Evolutionary conservation across 108 stramenopile species (phyloP), one percentile per base, ranked within the genome.

Genomic region (Cylindrotheca fusiformis): DNA sequence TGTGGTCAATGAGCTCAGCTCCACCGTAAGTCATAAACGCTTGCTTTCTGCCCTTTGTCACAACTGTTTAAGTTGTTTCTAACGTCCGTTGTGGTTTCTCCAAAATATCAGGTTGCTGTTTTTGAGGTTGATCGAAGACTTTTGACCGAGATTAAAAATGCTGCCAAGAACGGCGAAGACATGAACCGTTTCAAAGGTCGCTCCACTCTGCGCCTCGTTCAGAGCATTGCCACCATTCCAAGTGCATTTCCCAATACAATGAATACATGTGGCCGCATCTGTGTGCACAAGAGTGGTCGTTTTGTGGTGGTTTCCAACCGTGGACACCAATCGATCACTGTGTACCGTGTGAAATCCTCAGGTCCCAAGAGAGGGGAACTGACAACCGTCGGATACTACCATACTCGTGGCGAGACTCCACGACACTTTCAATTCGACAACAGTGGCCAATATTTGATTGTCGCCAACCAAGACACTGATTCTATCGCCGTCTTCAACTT

Each of bases 381-480:
- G 8, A 36, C 61, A 26, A 66, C 78, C 27, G 92, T 95, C 3
- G 89, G 90, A 49, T 94, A 88, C 75, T 94, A 85, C 71, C 96
- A 97, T 81, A 97, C 96, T 17, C 82, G 90, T 4, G 96, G 96
- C 20, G 86, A 90, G 60, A 95, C 95, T 41, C 96, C 96, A 5
- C 79, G 96, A 6, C 96, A 97, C 75, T 97, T 93, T 67, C 88
- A 97, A 47, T 97, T 95, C 65, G 96, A 97, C 63, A 67, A 83
- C 31, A 82, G 79, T 26, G 96, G 96, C 0, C 88, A 93, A 55
- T 95, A 85, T 60, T 62, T 97, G 18, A 69, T 97, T 45, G 92
- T 94, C 12, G 96, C 96, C 51, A 97, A 97, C 71, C 96, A 97
- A 78, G 96, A 97, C 72, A 81, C 87, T 0, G 84, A 97, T 59